Percentiles rank a stretch among this genome's conserved stretches.
phyloP scores from a whole-genome alignment of 768 basidiomycete species.

The Xerocomus spinulosus region DNA sequence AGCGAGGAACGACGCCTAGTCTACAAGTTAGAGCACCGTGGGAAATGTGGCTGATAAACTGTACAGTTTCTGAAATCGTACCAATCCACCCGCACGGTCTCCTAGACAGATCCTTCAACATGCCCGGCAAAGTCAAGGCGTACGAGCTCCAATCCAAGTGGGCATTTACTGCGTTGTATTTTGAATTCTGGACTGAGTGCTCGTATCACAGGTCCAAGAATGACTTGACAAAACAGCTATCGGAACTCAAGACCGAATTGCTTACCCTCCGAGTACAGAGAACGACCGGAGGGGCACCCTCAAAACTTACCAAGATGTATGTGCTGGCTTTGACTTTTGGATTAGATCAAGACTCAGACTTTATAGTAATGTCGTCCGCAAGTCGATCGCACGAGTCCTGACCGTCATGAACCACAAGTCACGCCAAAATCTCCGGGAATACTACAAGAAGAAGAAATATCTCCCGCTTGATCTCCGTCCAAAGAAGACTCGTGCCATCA shows the following conservation, averaged over 20 bases:
- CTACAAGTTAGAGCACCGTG: no score
- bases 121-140: constrained; percentile 92
- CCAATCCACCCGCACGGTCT: constrained; percentile 29
- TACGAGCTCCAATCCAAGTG: constrained; percentile 96
- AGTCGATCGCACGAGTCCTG: constrained; percentile 96
- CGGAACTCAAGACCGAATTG: constrained; percentile 94
- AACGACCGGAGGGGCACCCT: constrained; percentile 91
- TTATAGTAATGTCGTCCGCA: constrained; percentile 89
- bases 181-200: constrained; percentile 7
- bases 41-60: constrained; percentile 43
- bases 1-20: background rate
- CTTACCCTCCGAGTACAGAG: constrained; percentile 93
- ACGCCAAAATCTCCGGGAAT: constrained; percentile 93
- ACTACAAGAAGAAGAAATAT: constrained; percentile 97
- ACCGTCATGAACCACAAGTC: constrained; percentile 99
- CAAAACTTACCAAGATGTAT: constrained; percentile 97
- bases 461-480: constrained; percentile 94
- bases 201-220: constrained; percentile 72
- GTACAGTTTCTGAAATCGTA: constrained; percentile 32
- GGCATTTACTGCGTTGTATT: constrained; percentile 26
- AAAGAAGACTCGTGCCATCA: constrained; percentile 98
- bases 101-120: constrained; percentile 43
- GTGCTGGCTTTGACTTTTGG: constrained; percentile 25
- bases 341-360: background rate
- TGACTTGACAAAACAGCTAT: constrained; percentile 92